Conservation (phyloP, 768 basidiomycete genomes). For the Trametes coccinea region DNA sequence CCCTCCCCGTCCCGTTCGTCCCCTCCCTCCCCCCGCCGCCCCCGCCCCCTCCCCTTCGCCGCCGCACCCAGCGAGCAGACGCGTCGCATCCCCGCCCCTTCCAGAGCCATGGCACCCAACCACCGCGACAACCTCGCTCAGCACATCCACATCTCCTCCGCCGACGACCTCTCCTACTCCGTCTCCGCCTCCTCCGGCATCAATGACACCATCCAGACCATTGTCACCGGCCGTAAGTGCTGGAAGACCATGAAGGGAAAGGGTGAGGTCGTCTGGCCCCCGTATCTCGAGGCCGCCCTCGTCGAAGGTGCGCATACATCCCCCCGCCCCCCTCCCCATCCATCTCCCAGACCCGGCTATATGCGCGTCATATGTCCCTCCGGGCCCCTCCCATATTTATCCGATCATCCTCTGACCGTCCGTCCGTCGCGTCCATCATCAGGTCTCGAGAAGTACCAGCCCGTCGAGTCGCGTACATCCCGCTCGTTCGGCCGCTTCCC, state of each 20-base stretch:
- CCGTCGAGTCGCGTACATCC: constrained; percentile 32
- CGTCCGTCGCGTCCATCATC: background rate
- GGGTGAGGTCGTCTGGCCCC: constrained; percentile 82
- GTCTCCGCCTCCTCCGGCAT: constrained; percentile 28
- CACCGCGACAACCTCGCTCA: constrained; percentile 25
- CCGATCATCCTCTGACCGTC: background rate
- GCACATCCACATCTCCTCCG: constrained; percentile 33
- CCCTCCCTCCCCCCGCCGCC: background rate
- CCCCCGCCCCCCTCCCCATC: background rate
- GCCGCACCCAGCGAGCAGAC: constrained; percentile 12
- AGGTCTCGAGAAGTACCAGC: constrained; percentile 34
- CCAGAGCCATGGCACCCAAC: constrained; percentile 19
- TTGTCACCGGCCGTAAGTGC: constrained; percentile 37
- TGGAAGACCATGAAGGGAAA: constrained; percentile 76
- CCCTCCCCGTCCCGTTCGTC: constrained; percentile 14
- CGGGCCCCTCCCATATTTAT: background rate
- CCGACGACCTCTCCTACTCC: constrained; percentile 32
- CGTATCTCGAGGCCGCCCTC: constrained; percentile 75
- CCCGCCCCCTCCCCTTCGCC: background rate
- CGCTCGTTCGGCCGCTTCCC: constrained; percentile 33
- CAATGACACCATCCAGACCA: constrained; percentile 33
- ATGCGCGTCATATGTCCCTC: constrained; percentile 8
- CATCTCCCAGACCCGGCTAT: background rate
- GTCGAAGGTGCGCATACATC: constrained; percentile 55
- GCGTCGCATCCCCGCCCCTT: background rate